These are phyloP conservation scores for Phytophthora hibernalis DNA, from an alignment of 352 stramenopile genomes.

Conservation along the genomic window DNA sequence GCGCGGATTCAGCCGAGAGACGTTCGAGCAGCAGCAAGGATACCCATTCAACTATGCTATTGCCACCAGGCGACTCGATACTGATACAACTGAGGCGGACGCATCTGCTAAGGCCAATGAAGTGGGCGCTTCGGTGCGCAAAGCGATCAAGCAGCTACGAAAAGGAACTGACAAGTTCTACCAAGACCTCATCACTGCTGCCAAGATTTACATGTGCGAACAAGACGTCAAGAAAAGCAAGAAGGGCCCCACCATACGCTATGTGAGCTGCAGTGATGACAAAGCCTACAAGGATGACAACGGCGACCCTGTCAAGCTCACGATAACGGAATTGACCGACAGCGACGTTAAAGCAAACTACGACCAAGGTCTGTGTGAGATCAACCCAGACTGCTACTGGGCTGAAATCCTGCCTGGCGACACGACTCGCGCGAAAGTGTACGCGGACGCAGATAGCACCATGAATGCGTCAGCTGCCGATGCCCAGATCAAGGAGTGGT, in stretches of 20 bases:
- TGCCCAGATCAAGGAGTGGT: constrained; percentile 55
- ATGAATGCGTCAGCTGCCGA: constrained; percentile 36
- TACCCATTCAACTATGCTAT: not conserved
- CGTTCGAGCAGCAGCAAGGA: constrained; percentile 10
- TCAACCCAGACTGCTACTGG: constrained; percentile 79
- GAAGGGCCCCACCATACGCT: constrained; percentile 24
- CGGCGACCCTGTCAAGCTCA: constrained; percentile 41
- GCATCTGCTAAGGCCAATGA: constrained; percentile 52
- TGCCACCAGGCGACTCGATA: constrained; percentile 28
- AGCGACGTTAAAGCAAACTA: constrained; percentile 44
- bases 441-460: constrained; percentile 42
- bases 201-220: constrained; percentile 63
- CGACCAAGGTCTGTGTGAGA: constrained; percentile 46
- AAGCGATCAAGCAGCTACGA: constrained; percentile 69
- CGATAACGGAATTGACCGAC: constrained; percentile 30
- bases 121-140: constrained; percentile 57
- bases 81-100: constrained; percentile 14
- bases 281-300: constrained; percentile 55
- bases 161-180: constrained; percentile 71
- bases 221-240: constrained; percentile 33
- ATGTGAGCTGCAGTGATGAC: constrained; percentile 37
- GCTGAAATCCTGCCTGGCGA: constrained; percentile 37
- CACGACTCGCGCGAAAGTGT: constrained; percentile 41
- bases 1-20: constrained; percentile 14
- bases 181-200: constrained; percentile 59